phyloP scores from a whole-genome alignment of 106 monocot species.

The Hemerocallis citrina region DNA sequence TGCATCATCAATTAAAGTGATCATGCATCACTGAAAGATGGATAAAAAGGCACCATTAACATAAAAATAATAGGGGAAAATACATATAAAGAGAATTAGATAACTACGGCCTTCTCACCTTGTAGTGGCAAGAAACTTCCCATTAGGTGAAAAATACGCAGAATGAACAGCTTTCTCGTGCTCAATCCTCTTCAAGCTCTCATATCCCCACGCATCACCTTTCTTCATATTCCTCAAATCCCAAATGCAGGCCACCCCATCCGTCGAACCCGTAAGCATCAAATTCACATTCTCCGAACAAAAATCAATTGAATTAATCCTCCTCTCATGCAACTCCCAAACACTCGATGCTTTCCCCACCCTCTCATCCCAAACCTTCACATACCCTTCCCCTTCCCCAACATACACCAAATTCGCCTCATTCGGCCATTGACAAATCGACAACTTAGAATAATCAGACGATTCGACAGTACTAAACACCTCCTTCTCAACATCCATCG shows the following conservation, averaged over 20 bases:
- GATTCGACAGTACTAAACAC: conserved; percentile 47
- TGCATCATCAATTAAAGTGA: too few relatives aligned
- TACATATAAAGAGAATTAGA: conserved; percentile 18
- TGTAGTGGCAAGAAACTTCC: conserved; percentile 52
- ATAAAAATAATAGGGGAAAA: too few relatives aligned
- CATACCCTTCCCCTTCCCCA: conserved; percentile 35
- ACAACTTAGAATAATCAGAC: conserved; percentile 28
- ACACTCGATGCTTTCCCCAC: conserved; percentile 29
- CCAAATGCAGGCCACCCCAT: conserved; percentile 71
- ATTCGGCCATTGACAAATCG: conserved; percentile 34
- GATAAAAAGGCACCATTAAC: too few relatives aligned
- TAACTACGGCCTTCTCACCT: conserved; percentile 33
- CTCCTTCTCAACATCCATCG: conserved; percentile 55
- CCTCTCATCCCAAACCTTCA: conserved; percentile 68
- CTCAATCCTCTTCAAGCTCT: conserved; percentile 23
- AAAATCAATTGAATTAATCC: conserved; percentile 74
- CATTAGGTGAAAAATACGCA: conserved; percentile 63
- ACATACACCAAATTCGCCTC: conserved; percentile 39
- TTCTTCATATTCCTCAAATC: conserved; percentile 54
- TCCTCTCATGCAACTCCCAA: conserved; percentile 49
- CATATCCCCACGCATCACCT: too few relatives aligned
- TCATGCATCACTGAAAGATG: too few relatives aligned
- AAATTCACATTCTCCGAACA: conserved; percentile 35
- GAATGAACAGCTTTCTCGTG: conserved; percentile 56
- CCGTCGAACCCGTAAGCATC: conserved; percentile 70